Conservation (phyloP, 2,329 filamentous ascomycete species). For the Huntiella bhutanensis region DNA sequence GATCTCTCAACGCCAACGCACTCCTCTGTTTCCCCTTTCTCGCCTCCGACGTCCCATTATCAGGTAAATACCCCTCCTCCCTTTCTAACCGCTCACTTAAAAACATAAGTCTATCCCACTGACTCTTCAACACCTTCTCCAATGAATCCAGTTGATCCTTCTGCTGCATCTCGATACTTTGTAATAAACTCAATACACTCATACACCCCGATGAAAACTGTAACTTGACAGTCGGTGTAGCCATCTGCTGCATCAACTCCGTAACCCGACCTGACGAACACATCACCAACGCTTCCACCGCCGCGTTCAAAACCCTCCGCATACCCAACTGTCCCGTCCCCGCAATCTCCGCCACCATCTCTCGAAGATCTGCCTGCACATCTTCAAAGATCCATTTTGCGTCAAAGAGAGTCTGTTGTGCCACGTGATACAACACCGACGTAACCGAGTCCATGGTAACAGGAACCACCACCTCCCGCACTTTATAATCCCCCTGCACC, state of each 20-base stretch:
- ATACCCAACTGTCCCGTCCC: slow-evolving; percentile 1
- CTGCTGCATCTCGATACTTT: not conserved
- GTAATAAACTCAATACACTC: not conserved
- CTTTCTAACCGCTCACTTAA: slow-evolving; percentile 7
- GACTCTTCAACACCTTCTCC: slow-evolving; percentile 10
- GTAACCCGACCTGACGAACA: slow-evolving; percentile 5
- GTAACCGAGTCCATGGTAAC: slow-evolving; percentile 16
- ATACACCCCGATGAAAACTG: not conserved
- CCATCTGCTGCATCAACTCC: slow-evolving; percentile 7
- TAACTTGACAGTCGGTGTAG: not conserved
- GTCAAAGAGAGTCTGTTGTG: slow-evolving; percentile 17
- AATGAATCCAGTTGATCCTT: slow-evolving; percentile 4
- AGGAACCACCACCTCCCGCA: slow-evolving; percentile 13
- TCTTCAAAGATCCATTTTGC: slow-evolving; percentile 16
- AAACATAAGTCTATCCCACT: slow-evolving; percentile 14
- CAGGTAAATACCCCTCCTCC: slow-evolving; percentile 1
- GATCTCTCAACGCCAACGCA: not conserved
- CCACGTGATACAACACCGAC: slow-evolving; percentile 15
- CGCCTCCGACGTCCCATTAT: not conserved
- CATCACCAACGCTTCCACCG: slow-evolving; percentile 7
- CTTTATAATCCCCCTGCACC: slow-evolving; percentile 14
- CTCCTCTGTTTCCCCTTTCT: slow-evolving; percentile 8
- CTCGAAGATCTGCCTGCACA: slow-evolving; percentile 8
- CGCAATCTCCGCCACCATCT: slow-evolving; percentile 5
- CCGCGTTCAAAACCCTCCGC: slow-evolving; percentile 1